Evolutionary conservation across 805 yeast genomes (phyloP), one percentile per base, ranked within the genome.

Genomic region (Tetrapisispora pingtungensis): DNA sequence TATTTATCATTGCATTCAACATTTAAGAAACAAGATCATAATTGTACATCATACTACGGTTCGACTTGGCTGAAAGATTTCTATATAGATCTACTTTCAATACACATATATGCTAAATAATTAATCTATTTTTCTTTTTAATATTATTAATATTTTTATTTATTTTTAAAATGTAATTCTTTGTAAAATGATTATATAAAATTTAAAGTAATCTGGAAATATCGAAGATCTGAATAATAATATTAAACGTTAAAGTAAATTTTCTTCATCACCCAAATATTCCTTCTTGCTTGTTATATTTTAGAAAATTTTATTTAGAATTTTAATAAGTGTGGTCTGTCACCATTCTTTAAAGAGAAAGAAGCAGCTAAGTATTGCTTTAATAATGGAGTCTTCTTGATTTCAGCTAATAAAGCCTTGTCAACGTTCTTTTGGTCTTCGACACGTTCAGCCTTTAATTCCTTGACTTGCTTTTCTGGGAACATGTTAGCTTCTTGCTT

Each of bases 321-420:
- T 79, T 85, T 87, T 83, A 93, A 85, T 71, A 84, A 81, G 75
- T 90, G 97, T 67, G 97, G 98, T 74, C 77, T 87, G 80, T 90
- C 98, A 74, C 97, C 97, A 75, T 78, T 80, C 84, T 87, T 89
- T 75, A 93, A 82, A 62, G 96, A 84, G 89, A 90, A 90, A 59
- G 95, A 76, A 63, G 96, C 71, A 61, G 96, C 83, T 70, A 90
- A 81, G 84, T 90, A 90, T 77, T 89, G 95, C 75, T 87, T 86
- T 73, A 90, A 84, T 70, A 87, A 80, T 71, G 97, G 95, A 65
- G 96, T 88, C 80, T 88, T 85, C 83, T 89, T 88, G 78, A 93
- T 84, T 76, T 85, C 93, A 64, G 90, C 74, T 67, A 93, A 75
- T 69, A 90, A 77, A 68, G 90, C 83, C 71, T 86, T 80, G 76